Base-by-base conservation (phyloP, 345 rosid species). In the Gossypium anomalum region DNA sequence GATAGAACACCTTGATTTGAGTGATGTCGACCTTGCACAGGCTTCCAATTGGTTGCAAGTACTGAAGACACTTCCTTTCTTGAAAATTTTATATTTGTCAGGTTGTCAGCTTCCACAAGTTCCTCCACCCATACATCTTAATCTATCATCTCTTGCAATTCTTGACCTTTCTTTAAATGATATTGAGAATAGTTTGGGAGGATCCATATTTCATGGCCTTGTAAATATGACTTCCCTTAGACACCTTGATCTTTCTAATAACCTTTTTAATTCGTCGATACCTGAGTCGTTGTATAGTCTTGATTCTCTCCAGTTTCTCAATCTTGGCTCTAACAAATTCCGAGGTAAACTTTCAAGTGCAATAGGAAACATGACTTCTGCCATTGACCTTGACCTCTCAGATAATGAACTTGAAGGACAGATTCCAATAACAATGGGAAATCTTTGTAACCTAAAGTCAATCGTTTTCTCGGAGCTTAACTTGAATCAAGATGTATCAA, bases 181-280 rank as follows among this genome's bases (percentile, higher is more conserved):
- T 48, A 23, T 68, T 9, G 56, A 67, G 6, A 48, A 44, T 20
- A 48, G 7, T 1, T 20, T 44, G 3, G n/a, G 6, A 44, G 70
- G n/a, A 44, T 2, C 29, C 7, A 5, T 43, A 19, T 22, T 19
- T n/a, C 43, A 52, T 29, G 66, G 61, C 9, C 53, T 79, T 43
- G 8, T 16, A 27, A 79, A 79, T 14, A 4, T 79, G 45, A 69
- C 75, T 19, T 27, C 75, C 43, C 81, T 74, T 69, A 43, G 13
- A 5, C 9, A 75, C 44, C 72, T 75, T 45, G 89, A 86, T 78
- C 59, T 88, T 61, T 85, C 87, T n/a, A 79, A 73, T 25, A 85
- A 83, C 78, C 73, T 77, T 73, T 85, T 87, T 66, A 86, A 52
- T 75, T 75, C 87, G 14, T 62, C 72, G 0, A 77, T 88, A 14